Base-by-base conservation (phyloP, 225 moss, liverwort and hornwort genomes). In the Pseudisothecium myosuroides region DNA sequence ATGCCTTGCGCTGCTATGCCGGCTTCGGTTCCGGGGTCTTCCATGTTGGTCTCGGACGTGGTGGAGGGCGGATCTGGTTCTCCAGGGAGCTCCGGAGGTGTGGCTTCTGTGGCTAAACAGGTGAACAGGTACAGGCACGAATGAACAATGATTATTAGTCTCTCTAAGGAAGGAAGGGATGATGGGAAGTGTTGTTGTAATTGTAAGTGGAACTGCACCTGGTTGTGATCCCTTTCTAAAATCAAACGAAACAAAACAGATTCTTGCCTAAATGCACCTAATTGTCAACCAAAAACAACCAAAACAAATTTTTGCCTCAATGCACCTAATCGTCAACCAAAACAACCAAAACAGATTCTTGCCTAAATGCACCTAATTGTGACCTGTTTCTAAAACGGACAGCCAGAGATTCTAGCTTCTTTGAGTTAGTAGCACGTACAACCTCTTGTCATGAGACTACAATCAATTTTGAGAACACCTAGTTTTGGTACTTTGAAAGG, bases 1-100 rank as follows among this genome's bases (percentile, higher is more conserved):
- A 92, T 89, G 63, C 86, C 93, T 71, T 91, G 77, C 2, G 89
- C 92, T 8, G 93, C 93, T 4, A 92, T 89, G 36, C 86, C 86
- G 14, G 88, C 86, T 7, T 85, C 88, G 5, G 86, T 88, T 16
- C 59, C 71, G 1, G 92, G 87, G 62, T 63, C 78, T 2, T 88
- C 88, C 62, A 85, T 75, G 28, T 36, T 83, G 47, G 50, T 56
- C 12, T 60, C 72, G 5, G 85, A 78, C 58, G 72, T 6, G 60
- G 5, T 31, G 80, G 80, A 12, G 43, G 60, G 13, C 12, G 60
- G 27, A 13, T 81, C 81, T 2, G 43, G 2, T 31, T 82, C 82
- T 34, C 10, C 47, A 34, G 82, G 64, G 5, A 47, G 83, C 37
- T 65, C 83, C 2, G 65, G 49, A 47, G 83, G 50, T 26, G 83